Evolutionary conservation across 1,284 basidiomycete species (phyloP), one percentile per base, ranked within the genome.

Genomic region (Naganishia cerealis): DNA sequence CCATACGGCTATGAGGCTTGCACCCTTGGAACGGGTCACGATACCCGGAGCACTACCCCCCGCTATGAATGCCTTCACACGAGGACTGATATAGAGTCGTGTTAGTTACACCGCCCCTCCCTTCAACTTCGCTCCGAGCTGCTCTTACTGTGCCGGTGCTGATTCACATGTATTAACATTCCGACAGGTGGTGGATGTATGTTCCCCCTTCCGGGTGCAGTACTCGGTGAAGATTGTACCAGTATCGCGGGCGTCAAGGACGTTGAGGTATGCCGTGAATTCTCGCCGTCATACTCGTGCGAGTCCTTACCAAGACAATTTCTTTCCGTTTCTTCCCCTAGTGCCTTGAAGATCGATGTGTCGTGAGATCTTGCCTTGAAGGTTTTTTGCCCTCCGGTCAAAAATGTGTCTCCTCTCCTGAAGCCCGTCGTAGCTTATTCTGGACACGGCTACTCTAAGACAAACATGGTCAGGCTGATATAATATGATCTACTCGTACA

Each of bases 151-250:
- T n/a, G n/a, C n/a, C n/a, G n/a, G n/a, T n/a, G n/a, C n/a, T n/a
- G n/a, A n/a, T n/a, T n/a, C n/a, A n/a, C n/a, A n/a, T n/a, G n/a
- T n/a, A n/a, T n/a, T n/a, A n/a, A n/a, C n/a, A 10, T 18, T 24
- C 6, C 21, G 4, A 5, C n/a, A 62, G 59, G 59, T 40, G 59
- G 59, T 24, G 59, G 59, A 1, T 62, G 59, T 21, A 1, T 62
- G 1, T 54, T 53, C n/a, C 59, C 59, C 7, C 16, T 46, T 12
- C 59, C 59, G 16, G 59, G 48, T 4, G 6, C 16, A 0, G 21
- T 8, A 18, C 33, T 21, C 1, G 59, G 59, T 15, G 21, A 10
- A 53, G 59, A 53, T 26, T 62, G 59, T 9, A 62, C 59, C n/a
- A 39, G 40, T 15, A 53, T 62, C 6, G 18, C 26, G 1, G 59